A percentile compares a stretch with the other conserved stretches of the same genome.
These are phyloP conservation scores for Globisporangium viniferum DNA, from an alignment of 352 stramenopile species.

Conservation along the genomic window DNA sequence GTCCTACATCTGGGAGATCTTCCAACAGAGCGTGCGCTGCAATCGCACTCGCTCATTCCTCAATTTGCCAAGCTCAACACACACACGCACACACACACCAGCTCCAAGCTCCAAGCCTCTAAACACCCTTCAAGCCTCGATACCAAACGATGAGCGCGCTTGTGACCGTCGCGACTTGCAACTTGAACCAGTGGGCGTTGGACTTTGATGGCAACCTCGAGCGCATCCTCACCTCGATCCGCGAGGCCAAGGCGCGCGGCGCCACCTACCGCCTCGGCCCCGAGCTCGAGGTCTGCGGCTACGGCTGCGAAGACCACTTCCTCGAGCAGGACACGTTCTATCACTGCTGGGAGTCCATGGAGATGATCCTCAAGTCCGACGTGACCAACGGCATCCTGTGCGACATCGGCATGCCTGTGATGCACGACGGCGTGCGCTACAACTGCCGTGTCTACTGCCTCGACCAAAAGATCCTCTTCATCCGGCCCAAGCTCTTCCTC, in stretches of 20 bases:
- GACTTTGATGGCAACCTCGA: slow-evolving; percentile 97
- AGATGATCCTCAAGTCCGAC: slow-evolving; percentile 79
- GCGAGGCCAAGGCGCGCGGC: slow-evolving; percentile 79
- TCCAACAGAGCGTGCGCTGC: neutral
- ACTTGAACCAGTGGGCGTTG: slow-evolving; percentile 98
- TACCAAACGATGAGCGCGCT: slow-evolving; percentile 65
- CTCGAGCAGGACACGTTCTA: slow-evolving; percentile 97
- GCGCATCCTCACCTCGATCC: slow-evolving; percentile 89
- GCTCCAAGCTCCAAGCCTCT: neutral
- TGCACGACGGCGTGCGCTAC: slow-evolving; percentile 95
- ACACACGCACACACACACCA: neutral
- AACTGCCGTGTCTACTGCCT: slow-evolving; percentile 97
- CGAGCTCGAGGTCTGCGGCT: slow-evolving; percentile 98
- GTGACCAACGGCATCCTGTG: slow-evolving; percentile 94
- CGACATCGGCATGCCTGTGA: slow-evolving; percentile 97
- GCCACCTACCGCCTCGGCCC: slow-evolving; percentile 94
- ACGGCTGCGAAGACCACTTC: slow-evolving; percentile 99
- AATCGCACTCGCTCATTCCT: slow-evolving; percentile 2
- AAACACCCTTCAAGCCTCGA: neutral
- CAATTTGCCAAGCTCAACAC: slow-evolving; percentile 8
- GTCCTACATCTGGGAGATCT: neutral
- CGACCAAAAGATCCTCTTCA: slow-evolving; percentile 91
- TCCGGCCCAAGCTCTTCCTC: slow-evolving; percentile 93
- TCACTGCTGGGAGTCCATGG: slow-evolving; percentile 97
- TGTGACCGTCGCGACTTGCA: slow-evolving; percentile 97